These are phyloP conservation scores for Lentinula sp. DNA, from an alignment of 768 basidiomycete species.

Conservation along the genomic window DNA sequence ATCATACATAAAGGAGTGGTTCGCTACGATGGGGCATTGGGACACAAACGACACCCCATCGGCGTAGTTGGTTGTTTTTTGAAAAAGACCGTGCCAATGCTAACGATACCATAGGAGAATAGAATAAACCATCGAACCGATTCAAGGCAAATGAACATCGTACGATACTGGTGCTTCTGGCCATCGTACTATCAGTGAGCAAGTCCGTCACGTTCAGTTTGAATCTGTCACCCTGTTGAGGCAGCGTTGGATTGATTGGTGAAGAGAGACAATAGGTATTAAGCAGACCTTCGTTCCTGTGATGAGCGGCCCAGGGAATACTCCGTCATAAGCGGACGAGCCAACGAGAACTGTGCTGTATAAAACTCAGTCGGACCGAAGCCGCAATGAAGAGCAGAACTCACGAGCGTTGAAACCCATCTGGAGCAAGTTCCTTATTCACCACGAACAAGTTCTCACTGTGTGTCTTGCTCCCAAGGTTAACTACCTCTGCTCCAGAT, in stretches of 20 bases:
- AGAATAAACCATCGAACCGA: not conserved
- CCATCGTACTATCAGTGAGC: conserved; percentile 16
- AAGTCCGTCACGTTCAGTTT: conserved; percentile 11
- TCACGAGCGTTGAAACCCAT: conserved; percentile 17
- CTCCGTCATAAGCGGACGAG: not conserved
- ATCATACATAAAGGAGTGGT: conserved; percentile 15
- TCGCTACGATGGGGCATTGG: conserved; percentile 22
- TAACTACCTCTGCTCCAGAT: not conserved
- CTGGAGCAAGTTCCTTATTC: conserved; percentile 14
- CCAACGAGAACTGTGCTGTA: not conserved
- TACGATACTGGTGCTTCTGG: conserved; percentile 13
- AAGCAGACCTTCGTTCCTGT: conserved; percentile 7
- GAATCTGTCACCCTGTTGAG: conserved; percentile 10
- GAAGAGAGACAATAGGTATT: not conserved
- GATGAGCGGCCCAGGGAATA: conserved; percentile 10
- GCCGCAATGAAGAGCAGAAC: not conserved
- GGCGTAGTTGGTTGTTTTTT: conserved; percentile 14
- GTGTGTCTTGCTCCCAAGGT: not conserved
- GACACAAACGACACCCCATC: conserved; percentile 16
- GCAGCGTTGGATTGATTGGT: not conserved
- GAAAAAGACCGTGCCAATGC: conserved; percentile 19
- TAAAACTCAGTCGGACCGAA: no score
- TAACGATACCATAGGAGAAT: not conserved
- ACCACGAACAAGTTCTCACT: conserved; percentile 14
- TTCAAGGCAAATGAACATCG: not conserved